Conservation (phyloP, 306 rosid species). For the Acacia crassicarpa region DNA sequence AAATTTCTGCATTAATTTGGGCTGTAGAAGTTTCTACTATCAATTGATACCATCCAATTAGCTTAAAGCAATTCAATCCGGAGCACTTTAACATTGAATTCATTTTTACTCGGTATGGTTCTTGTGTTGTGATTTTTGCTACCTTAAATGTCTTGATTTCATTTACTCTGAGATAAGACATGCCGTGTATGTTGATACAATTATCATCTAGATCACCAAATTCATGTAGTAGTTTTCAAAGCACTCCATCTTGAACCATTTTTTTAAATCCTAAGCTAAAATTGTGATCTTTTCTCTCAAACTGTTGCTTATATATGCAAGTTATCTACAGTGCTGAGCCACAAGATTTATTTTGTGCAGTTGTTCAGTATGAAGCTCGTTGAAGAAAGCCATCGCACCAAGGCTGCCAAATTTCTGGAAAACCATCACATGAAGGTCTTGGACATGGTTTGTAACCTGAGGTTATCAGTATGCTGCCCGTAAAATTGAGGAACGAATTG, state of each 20-base stretch:
- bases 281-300: neutral
- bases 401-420: neutral
- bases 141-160: neutral
- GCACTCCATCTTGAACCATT: neutral
- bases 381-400: constrained; percentile 18
- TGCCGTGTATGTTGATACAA: neutral
- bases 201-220: neutral
- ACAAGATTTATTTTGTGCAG: constrained; percentile 28
- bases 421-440: neutral
- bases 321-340: neutral
- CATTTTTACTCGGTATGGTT: neutral
- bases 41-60: no score
- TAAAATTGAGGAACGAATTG: neutral
- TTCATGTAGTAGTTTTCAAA: neutral
- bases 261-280: neutral
- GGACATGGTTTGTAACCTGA: neutral
- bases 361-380: constrained; percentile 51
- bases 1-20: neutral
- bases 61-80: no score
- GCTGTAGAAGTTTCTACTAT: neutral
- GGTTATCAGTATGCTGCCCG: neutral
- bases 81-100: no score
- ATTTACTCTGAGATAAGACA: no score
- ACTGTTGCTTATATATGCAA: neutral
- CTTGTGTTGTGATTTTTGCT: neutral